Base-by-base conservation (phyloP, 108 stramenopile species). In the Asterionellopsis glacialis region DNA sequence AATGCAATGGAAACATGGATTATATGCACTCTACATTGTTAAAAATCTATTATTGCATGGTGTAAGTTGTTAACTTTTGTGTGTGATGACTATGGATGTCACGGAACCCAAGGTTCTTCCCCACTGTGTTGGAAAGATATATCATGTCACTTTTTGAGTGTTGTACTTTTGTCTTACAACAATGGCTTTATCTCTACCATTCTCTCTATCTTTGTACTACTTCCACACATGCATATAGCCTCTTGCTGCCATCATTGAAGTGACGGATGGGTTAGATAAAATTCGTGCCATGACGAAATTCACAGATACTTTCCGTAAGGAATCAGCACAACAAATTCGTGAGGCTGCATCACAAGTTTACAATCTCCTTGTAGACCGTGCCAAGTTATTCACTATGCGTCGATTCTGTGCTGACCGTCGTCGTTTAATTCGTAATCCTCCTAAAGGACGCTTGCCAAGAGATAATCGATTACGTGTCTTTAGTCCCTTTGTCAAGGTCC, bases 21-120 rank as follows among this genome's bases (percentile, higher is more conserved):
- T 82, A 24, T 73, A 82, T 47, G 73, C 92, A 5, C 57, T 94
- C 25, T 83, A 88, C 47, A 61, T 94, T 21, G 58, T 94, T 25
- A 70, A 74, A 24, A 83, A 88, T 69, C 85, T 94, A 14, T 45
- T 94, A 11, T 74, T 79, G 39, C 87, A 90, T 63, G 92, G 92
- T 16, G 33, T 33, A 7, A 33, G 33, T 33, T 5, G 2, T 5
- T 33, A 33, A 2, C 5, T 2, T 2, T 33, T 33, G 33, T 7
- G 33, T 33, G n/a, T n/a, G n/a, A n/a, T n/a, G n/a, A n/a, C n/a
- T n/a, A n/a, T n/a, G n/a, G n/a, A n/a, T n/a, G n/a, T n/a, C n/a
- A n/a, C n/a, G n/a, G n/a, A n/a, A n/a, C n/a, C n/a, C n/a, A n/a
- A n/a, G n/a, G n/a, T n/a, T n/a, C n/a, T n/a, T n/a, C n/a, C n/a